Percentiles rank a stretch among this genome's conserved stretches.
Evolutionary conservation across 1,284 basidiomycete species (phyloP).

Genomic region (Ganoderma leucocontextum): DNA sequence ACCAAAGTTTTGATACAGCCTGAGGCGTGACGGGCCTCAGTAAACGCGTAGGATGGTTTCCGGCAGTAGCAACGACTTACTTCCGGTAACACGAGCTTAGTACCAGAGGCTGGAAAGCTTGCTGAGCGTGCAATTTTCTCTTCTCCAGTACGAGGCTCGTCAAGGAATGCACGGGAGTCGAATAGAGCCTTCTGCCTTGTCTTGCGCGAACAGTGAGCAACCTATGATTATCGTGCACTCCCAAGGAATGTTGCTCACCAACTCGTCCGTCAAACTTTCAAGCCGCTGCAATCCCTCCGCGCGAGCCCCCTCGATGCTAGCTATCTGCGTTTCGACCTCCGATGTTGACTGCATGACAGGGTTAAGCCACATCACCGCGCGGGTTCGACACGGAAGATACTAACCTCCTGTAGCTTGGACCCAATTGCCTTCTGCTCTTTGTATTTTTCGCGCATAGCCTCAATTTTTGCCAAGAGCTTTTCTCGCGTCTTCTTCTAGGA

Average conservation of each 20-base stretch:
- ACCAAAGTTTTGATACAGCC: conserved; percentile 2
- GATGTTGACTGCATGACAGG: neutral
- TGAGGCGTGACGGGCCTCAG: neutral
- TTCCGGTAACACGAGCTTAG: neutral
- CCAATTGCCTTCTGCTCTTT: conserved; percentile 11
- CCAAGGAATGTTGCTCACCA: neutral
- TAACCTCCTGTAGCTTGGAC: conserved; percentile 9
- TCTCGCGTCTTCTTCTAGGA: conserved; percentile 1
- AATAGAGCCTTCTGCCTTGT: neutral
- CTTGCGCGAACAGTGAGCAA: neutral
- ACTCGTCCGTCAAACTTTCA: neutral
- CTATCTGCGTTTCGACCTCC: neutral
- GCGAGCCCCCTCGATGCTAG: neutral
- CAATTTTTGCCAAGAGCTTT: conserved; percentile 11
- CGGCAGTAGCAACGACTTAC: neutral
- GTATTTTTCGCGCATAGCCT: conserved; percentile 16
- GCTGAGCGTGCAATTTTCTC: neutral
- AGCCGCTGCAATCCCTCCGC: conserved; percentile 1
- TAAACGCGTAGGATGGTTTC: neutral
- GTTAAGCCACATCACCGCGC: neutral
- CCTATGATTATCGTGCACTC: neutral
- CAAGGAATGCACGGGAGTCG: conserved; percentile 1
- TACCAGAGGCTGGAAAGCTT: neutral
- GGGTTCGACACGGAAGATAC: neutral
- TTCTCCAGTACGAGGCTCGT: neutral